Evolutionary conservation across 106 monocot genomes (phyloP), one percentile per base, ranked within the genome.

Genomic region (Apostasia shenzhenica): DNA sequence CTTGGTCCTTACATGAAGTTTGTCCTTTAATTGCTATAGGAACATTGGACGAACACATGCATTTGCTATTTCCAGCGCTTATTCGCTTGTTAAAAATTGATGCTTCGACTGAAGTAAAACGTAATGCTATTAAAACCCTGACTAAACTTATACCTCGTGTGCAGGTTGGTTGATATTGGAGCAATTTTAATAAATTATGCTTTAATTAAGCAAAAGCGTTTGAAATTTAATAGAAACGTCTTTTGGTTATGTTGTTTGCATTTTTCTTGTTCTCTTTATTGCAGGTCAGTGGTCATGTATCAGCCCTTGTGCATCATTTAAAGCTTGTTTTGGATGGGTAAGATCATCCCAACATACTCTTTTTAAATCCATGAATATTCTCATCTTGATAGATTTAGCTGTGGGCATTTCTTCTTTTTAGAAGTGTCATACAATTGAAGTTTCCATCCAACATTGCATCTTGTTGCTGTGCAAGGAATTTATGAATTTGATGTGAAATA

Each of bases 21-120:
- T 47, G 7, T 47, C 4, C 12, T 48, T 10, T 4, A 62, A 41
- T 7, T 60, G 14, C 41, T 82, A 41, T 54, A 99, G 99, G 99
- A 62, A 90, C 81, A 39, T 73, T 99, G 81, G 93, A 99, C 85
- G 99, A 90, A 58, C 92, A 89, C 70, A 99, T 93, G 99, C 99
- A 99, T 77, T 80, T 99, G 48, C 84, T 99, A 72, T 78, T 93
- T 76, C 99, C 99, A 55, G 90, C 90, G 48, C 86, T 99, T 56
- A 87, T 99, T 63, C 89, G 93, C 12, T 88, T 99, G 67, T 99
- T 99, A 69, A 99, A 90, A 81, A 85, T 85, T 43, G 93, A 93
- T 60, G 81, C 83, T 65, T 86, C 95, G 55, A 45, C 88, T 69
- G 87, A 93, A 72, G 78, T 85, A n/a, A 82, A 85, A 67, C 78